phyloP scores from a whole-genome alignment of 2,329 filamentous ascomycete species.

The Neospermospora avenae region DNA sequence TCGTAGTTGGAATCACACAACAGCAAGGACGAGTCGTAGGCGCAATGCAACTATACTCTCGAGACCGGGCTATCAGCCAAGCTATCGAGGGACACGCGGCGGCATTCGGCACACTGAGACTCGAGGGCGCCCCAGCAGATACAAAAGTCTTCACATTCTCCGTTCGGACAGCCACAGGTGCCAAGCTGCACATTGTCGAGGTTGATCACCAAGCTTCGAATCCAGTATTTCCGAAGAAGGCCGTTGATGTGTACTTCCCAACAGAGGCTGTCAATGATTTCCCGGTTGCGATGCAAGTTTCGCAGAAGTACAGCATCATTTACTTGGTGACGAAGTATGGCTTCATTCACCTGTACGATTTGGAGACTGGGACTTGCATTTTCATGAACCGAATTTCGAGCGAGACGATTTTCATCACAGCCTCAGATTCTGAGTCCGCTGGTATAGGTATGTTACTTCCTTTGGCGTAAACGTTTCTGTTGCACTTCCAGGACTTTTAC shows the following conservation, averaged over 20 bases:
- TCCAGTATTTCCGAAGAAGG: conserved; percentile 88
- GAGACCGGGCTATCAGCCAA: conserved; percentile 94
- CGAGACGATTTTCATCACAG: conserved; percentile 97
- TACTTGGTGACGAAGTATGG: conserved; percentile 99
- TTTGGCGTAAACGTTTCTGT: neutral
- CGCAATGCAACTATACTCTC: conserved; percentile 95
- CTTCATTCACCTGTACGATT: conserved; percentile 97
- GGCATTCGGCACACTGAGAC: conserved; percentile 82
- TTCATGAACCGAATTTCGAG: conserved; percentile 99
- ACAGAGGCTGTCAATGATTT: conserved; percentile 95
- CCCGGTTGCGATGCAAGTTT: conserved; percentile 96
- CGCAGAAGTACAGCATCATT: conserved; percentile 92
- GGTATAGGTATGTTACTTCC: conserved; percentile 54
- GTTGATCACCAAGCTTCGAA: conserved; percentile 91
- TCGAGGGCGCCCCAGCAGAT: conserved; percentile 85
- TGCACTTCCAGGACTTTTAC: neutral
- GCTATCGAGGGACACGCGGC: conserved; percentile 97
- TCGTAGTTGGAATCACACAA: conserved; percentile 92
- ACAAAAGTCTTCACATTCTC: conserved; percentile 97
- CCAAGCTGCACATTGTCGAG: conserved; percentile 96
- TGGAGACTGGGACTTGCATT: conserved; percentile 91
- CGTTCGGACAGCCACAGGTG: conserved; percentile 82
- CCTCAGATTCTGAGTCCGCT: conserved; percentile 75
- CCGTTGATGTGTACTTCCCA: conserved; percentile 96
- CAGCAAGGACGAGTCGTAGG: conserved; percentile 91